Conservation (phyloP, 768 basidiomycete genomes). For the Mycena polygramma region DNA sequence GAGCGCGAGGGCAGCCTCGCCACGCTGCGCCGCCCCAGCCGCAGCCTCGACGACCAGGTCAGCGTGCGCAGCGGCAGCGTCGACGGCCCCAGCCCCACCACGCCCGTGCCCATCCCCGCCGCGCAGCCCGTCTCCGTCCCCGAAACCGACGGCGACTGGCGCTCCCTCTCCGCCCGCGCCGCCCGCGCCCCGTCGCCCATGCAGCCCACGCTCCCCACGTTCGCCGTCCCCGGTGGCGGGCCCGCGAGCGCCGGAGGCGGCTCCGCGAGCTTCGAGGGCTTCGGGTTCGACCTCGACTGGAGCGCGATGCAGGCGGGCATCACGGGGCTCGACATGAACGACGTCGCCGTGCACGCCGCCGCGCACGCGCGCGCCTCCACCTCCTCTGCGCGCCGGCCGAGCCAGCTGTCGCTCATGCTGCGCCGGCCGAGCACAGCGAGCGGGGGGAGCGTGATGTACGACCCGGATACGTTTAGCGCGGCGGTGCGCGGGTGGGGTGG, state of each 20-base stretch:
- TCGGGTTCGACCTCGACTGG: constrained; percentile 61
- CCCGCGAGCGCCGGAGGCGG: no score
- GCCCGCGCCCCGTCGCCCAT: constrained; percentile 13
- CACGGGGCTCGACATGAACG: constrained; percentile 45
- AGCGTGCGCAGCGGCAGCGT: constrained; percentile 42
- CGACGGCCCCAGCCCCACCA: not conserved
- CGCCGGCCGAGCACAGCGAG: constrained; percentile 61
- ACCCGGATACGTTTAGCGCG: constrained; percentile 58
- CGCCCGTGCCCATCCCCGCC: not conserved
- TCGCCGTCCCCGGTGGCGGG: constrained; percentile 32
- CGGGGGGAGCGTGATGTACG: constrained; percentile 49
- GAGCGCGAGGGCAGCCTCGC: constrained; percentile 67
- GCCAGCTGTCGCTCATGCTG: constrained; percentile 40
- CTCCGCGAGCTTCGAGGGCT: constrained; percentile 36
- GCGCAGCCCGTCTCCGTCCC: constrained; percentile 55
- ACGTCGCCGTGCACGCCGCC: constrained; percentile 38
- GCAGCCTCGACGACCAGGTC: constrained; percentile 67
- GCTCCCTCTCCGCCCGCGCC: constrained; percentile 60
- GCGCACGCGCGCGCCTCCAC: constrained; percentile 31
- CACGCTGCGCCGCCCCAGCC: constrained; percentile 72
- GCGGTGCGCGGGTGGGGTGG: constrained; percentile 59
- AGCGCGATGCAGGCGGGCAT: constrained; percentile 52
- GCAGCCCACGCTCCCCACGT: constrained; percentile 21
- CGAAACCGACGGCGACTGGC: constrained; percentile 70
- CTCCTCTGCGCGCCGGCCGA: constrained; percentile 34